Evolutionary conservation across 495 filamentous ascomycete genomes (phyloP).

Genomic region (Recurvomyces mirabilis): DNA sequence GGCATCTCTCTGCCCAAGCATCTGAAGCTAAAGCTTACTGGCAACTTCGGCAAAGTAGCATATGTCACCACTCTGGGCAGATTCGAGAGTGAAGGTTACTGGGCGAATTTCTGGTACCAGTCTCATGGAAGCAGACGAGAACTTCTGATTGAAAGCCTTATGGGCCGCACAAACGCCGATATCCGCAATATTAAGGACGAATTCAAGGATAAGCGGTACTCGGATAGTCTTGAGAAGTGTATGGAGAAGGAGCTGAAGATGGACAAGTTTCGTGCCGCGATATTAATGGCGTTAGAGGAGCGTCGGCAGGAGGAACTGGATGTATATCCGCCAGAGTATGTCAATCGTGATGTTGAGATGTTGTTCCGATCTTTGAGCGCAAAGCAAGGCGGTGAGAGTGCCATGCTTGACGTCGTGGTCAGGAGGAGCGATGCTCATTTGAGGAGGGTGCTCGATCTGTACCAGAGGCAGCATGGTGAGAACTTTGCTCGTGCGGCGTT

Average conservation of each 20-base stretch:
- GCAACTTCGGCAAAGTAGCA: conserved; percentile 78
- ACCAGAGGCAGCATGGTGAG: conserved; percentile 54
- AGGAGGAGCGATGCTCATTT: conserved; percentile 69
- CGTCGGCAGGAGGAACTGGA: conserved; percentile 67
- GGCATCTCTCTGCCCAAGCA: conserved; percentile 95
- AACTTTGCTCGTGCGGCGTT: conserved; percentile 85
- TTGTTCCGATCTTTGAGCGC: conserved; percentile 58
- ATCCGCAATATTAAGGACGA: conserved; percentile 85
- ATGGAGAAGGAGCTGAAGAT: conserved; percentile 87
- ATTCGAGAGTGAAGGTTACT: conserved; percentile 93
- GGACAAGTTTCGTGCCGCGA: conserved; percentile 81
- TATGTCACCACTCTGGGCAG: conserved; percentile 83
- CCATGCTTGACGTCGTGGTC: conserved; percentile 81
- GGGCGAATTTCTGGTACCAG: conserved; percentile 98
- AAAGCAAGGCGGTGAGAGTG: conserved; percentile 74
- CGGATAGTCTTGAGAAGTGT: conserved; percentile 67
- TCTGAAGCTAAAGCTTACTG: conserved; percentile 63
- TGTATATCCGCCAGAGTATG: conserved; percentile 42
- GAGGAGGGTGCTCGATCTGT: conserved; percentile 61
- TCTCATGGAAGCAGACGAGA: conserved; percentile 39
- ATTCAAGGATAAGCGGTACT: conserved; percentile 86
- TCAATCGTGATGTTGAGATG: conserved; percentile 54
- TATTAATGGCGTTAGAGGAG: conserved; percentile 76
- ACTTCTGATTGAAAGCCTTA: conserved; percentile 81
- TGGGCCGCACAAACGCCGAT: conserved; percentile 78